Conservation (phyloP, 2,329 filamentous ascomycete species). For the Lachnellula subtilissima region DNA sequence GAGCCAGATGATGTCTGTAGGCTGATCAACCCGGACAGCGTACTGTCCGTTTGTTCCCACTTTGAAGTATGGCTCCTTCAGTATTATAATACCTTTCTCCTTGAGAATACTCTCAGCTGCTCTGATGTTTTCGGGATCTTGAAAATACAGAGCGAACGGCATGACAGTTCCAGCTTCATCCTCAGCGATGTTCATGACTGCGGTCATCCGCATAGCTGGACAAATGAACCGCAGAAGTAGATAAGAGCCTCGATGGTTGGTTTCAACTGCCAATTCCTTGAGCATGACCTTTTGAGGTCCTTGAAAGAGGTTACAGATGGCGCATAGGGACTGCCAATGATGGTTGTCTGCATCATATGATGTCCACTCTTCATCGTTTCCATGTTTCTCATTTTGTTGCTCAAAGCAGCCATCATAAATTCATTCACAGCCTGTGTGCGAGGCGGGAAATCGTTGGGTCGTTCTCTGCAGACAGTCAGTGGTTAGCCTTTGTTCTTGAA, state of each 20-base stretch:
- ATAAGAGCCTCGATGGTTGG: slow-evolving; percentile 37
- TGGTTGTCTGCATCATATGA: slow-evolving; percentile 2
- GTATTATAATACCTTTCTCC: slow-evolving; percentile 34
- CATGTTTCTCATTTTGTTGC: background rate
- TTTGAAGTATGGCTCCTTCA: slow-evolving; percentile 53
- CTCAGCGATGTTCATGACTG: slow-evolving; percentile 21
- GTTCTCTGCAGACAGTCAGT: background rate
- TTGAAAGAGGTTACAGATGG: slow-evolving; percentile 1
- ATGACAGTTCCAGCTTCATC: slow-evolving; percentile 28
- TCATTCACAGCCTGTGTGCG: background rate
- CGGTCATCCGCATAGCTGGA: slow-evolving; percentile 5
- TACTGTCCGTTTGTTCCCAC: slow-evolving; percentile 35
- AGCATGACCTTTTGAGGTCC: slow-evolving; percentile 12
- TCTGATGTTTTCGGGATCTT: slow-evolving; percentile 29
- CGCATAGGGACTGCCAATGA: slow-evolving; percentile 7
- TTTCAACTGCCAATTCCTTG: slow-evolving; percentile 34
- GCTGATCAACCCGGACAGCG: slow-evolving; percentile 47
- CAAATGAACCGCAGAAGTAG: slow-evolving; percentile 22
- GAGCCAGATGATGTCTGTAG: slow-evolving; percentile 43
- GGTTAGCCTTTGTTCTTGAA: background rate
- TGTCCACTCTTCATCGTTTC: background rate
- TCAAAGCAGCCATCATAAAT: background rate
- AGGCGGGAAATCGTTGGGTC: background rate
- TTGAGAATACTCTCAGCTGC: slow-evolving; percentile 34
- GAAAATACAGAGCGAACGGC: slow-evolving; percentile 26